Base-by-base conservation (phyloP, 768 basidiomycete species). In the Pluteus cervinus region DNA sequence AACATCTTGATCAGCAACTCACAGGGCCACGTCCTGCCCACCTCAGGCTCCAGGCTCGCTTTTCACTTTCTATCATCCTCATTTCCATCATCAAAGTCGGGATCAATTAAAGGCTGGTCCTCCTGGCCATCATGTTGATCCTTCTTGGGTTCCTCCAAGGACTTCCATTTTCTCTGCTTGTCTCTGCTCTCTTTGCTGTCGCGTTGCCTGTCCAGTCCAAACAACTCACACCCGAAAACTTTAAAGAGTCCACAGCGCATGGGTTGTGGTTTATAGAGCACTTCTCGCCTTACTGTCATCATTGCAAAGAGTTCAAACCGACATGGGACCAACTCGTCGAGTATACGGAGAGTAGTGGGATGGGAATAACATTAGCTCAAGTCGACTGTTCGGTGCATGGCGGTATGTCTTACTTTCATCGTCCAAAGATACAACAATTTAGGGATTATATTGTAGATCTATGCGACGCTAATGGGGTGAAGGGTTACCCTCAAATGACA, bases 201-300 rank as follows among this genome's bases (percentile, higher is more conserved):
- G n/a, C n/a, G n/a, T n/a, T n/a, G n/a, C n/a, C n/a, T n/a, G n/a
- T n/a, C n/a, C n/a, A n/a, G n/a, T n/a, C n/a, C n/a, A n/a, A n/a
- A n/a, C n/a, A 63, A 41, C 71, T 88, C 31, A 79, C 73, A 0
- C 73, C 80, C 3, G 70, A 75, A 31, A 74, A 69, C 44, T 87
- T 89, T 55, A 53, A 71, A 7, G 39, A 62, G 10, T 65, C 73
- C 0, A 68, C 75, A 14, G 49, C 69, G 1, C 49, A 67, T 0
- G 86, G 84, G n/a, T 61, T 78, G 4, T 86, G 81, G 82, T 79
- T 93, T 41, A 65, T 94, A 33, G 90, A 94, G 49, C 83, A 86
- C 57, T 96, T 77, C 55, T 91, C 87, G 1, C 92, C 92, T 0
- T 82, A 80, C 51, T 96, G 92, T 49, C 54, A 58, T 4, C 91